Conservation (phyloP, 2,329 filamentous ascomycete genomes). For the Samsoniella hepiali region DNA sequence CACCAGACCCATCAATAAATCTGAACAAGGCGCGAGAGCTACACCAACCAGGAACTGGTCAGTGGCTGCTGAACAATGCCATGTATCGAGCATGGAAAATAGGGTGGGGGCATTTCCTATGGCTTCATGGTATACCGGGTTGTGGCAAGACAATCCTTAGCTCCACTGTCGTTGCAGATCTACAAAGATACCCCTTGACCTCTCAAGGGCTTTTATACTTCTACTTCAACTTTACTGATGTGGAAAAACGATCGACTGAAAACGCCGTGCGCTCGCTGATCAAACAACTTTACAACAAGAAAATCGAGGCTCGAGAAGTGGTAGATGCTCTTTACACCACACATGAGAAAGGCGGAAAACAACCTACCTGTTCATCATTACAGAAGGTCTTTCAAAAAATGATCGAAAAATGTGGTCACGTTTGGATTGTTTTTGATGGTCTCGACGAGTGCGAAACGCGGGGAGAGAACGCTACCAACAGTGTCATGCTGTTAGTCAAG, state of each 20-base stretch:
- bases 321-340: neutral
- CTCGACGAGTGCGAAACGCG: constrained; percentile 11
- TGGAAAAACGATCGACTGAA: constrained; percentile 7
- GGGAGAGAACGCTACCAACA: neutral
- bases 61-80: neutral
- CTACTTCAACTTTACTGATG: constrained; percentile 7
- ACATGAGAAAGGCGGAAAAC: neutral
- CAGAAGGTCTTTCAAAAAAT: neutral
- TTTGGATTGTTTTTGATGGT: constrained; percentile 10
- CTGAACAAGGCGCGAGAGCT: neutral
- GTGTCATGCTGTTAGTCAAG: neutral
- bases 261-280: constrained; percentile 6
- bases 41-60: neutral
- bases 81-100: neutral
- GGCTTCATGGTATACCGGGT: neutral
- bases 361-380: neutral
- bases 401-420: too few species aligned
- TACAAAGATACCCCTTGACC: neutral
- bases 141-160: constrained; percentile 10
- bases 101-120: neutral
- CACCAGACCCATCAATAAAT: neutral
- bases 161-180: neutral
- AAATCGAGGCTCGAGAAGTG: neutral
- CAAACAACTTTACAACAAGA: constrained; percentile 5
- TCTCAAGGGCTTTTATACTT: neutral